Conservation (phyloP, 2,329 filamentous ascomycete genomes). For the Epichloe sp. region DNA sequence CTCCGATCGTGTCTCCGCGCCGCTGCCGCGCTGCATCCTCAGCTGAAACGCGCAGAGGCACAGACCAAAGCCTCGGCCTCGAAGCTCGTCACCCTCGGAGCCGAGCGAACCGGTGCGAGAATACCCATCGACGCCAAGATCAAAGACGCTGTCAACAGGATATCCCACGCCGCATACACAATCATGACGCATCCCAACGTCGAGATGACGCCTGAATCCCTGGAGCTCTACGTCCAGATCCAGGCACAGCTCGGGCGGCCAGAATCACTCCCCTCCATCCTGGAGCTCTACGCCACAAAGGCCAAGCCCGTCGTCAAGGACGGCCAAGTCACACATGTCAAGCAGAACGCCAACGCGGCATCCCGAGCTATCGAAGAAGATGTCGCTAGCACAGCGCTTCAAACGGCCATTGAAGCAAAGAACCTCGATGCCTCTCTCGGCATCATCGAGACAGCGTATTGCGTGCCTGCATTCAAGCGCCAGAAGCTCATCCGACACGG, state of each 20-base stretch:
- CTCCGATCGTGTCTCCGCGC: constrained; percentile 32
- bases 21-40: constrained; percentile 30
- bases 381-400: constrained; percentile 60
- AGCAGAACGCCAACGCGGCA: constrained; percentile 53
- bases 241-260: constrained; percentile 62
- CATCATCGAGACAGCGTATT: constrained; percentile 58
- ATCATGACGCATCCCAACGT: constrained; percentile 64
- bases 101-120: constrained; percentile 19
- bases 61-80: constrained; percentile 36
- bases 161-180: constrained; percentile 50
- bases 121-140: constrained; percentile 22
- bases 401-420: constrained; percentile 65
- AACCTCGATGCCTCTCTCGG: constrained; percentile 67
- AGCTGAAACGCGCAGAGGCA: constrained; percentile 24
- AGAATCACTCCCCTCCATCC: constrained; percentile 60
- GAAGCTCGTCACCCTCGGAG: constrained; percentile 35
- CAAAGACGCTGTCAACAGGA: constrained; percentile 33
- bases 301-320: constrained; percentile 51
- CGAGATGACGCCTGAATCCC: constrained; percentile 61
- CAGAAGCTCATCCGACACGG: constrained; percentile 54
- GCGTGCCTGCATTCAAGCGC: constrained; percentile 50
- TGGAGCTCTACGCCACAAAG: constrained; percentile 76
- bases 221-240: constrained; percentile 62
- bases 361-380: constrained; percentile 59
- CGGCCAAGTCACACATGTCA: constrained; percentile 44